Base-by-base conservation (phyloP, 495 filamentous ascomycete species). In the Penicillium canescens region DNA sequence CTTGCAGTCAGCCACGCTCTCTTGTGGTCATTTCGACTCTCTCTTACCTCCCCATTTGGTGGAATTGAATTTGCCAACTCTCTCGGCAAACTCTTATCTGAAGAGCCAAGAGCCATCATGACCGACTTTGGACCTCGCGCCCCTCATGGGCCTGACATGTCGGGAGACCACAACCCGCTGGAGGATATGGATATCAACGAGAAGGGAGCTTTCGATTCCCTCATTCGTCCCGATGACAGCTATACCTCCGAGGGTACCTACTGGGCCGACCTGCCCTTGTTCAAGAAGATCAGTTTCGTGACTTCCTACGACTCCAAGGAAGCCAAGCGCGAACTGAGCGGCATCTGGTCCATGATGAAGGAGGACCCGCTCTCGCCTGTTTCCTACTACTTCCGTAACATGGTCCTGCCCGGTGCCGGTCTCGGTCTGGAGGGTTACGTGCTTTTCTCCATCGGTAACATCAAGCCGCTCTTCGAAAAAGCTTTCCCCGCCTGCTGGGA, bases 371-470 rank as follows among this genome's bases (percentile, higher is more conserved):
- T 95, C 18, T 87, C 84, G 42, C 91, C 91, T 0, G 42, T 96
- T 24, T 78, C 78, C n/a, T 92, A 83, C 75, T 96, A 96, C 63
- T 85, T 92, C 70, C 81, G 81, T 60, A 94, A 95, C 65, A 90
- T 91, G 74, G 85, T 96, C 38, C 78, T 96, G 34, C 91, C 91
- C 42, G 92, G 92, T 71, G 89, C 89, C 56, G 92, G 92, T 70
- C 80, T 96, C 24, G 84, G 88, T 61, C 79, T 96, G 18, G 92
- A 96, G 79, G 91, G 84, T 63, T 96, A 96, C 71, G 91, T 96
- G 36, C 82, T 96, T 28, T 96, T 96, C 82, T 95, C 91, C 50
- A 96, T 96, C 57, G 91, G 91, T 62, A 95, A 93, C 69, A 67
- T 96, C 50, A 83, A 83, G 60, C 88, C 91, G 4, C 76, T 96